Base-by-base conservation (phyloP, 257 asterid genomes). In the Henckelia pumila region DNA sequence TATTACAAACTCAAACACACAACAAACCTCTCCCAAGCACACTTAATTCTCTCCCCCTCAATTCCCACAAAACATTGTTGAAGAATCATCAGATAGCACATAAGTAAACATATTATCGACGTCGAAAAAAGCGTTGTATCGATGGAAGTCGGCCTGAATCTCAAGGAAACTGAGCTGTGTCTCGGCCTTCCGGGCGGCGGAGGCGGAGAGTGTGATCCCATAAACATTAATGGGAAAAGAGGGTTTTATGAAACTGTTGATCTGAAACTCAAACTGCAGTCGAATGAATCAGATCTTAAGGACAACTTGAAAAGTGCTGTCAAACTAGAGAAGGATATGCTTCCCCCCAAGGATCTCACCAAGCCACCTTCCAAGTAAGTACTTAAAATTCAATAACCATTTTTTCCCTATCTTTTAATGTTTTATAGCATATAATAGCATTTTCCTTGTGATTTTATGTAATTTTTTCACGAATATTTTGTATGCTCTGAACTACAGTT, bases 361-460 rank as follows among this genome's bases (percentile, higher is more conserved):
- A 76, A 77, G 70, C 76, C 78, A 21, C 78, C 73, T 9, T 63
- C 81, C 30, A 77, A 77, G 81, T 77, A 59, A 64, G 28, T 32
- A 20, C 32, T 29, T 19, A 8, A 33, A 33, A 2, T 7, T 7
- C 7, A 33, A 7, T 7, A 33, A 0, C 35, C 35, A 30, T 30
- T 3, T 30, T 2, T 30, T 30, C 2, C 0, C 2, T 30, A 2
- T 30, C 0, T 30, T 6, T 3, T 30, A 30, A 30, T 0, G 5
- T 30, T 35, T 35, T 8, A 35, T 35, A 35, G 9, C 35, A 30
- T 30, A 30, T 30, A 1, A 6, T 30, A 30, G 35, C 7, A 7
- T 7, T 30, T 30, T 30, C 4, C 9, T 30, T 30, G 7, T 7
- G 35, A 30, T 30, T 66, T 28, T 9, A 17, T 8, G 20, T 13